Evolutionary conservation across 257 asterid genomes (phyloP), one percentile per base, ranked within the genome.

Genomic region (Solanum dulcamara): DNA sequence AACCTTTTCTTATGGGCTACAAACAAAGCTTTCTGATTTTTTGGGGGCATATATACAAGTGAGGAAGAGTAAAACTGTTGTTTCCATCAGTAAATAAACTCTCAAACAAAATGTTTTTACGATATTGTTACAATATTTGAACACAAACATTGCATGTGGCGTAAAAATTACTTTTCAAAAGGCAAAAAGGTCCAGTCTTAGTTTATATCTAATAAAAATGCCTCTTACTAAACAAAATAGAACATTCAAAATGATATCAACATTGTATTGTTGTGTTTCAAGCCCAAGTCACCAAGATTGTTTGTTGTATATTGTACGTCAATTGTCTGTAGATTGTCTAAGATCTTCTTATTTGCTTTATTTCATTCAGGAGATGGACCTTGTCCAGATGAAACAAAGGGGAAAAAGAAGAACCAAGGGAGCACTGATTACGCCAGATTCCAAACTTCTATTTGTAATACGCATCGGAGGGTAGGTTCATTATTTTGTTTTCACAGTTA

Each of bases 381-480:
- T 94, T 30, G 71, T 95, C 86, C 97, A 88, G 79, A 92, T 95
- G 99, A 95, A 91, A 93, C 88, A 89, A 86, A 90, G 99, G 91
- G 93, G 74, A 60, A 95, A 92, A 90, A 88, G 84, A 83, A 84
- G 55, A 40, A 17, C 5, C 83, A 92, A 90, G 60, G 85, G 83
- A 60, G 84, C 88, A n/a, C 35, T 87, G 15, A 82, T 33, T 62
- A 44, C 77, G 5, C 85, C 91, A 2, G 90, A 92, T 26, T 94
- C 95, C 64, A 89, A 89, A 85, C 96, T 94, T 68, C 86, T 96
- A 26, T 48, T 96, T 67, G 84, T 96, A 87, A 84, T 96, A 20
- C 96, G 98, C 71, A 92, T 96, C 32, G 93, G 93, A 89, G 98
- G 99, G 99, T 95, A 32, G 83, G 97, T 81, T 53, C 66, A 12